phyloP scores from a whole-genome alignment of 768 basidiomycete species.

The Pulveroboletus sp. region DNA sequence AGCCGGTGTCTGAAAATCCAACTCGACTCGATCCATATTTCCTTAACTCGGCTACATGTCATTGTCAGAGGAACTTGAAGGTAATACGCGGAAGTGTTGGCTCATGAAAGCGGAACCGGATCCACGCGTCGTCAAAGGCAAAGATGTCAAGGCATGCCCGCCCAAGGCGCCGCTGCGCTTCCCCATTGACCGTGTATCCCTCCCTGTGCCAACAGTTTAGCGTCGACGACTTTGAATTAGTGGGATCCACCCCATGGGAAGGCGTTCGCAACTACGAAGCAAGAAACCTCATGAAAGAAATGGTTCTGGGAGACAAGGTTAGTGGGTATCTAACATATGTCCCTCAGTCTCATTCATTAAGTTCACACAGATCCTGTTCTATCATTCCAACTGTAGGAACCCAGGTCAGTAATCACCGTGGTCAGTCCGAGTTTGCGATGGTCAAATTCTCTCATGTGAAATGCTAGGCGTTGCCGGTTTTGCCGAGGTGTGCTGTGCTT shows the following conservation, averaged over 20 bases:
- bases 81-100: conserved; percentile 42
- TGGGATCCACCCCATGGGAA: conserved; percentile 74
- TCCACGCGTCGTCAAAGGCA: conserved; percentile 78
- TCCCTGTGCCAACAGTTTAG: conserved; percentile 61
- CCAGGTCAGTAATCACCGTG: conserved; percentile 65
- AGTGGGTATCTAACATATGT: conserved; percentile 3
- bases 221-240: conserved; percentile 78
- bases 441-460: conserved; percentile 6
- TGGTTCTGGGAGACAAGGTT: conserved; percentile 73
- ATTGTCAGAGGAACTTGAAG: too few species aligned
- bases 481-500: conserved; percentile 55
- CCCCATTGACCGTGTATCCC: background rate
- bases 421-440: background rate
- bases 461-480: conserved; percentile 70
- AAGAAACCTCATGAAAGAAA: conserved; percentile 78
- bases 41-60: too few species aligned
- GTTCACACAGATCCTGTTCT: conserved; percentile 68
- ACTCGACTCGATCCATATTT: too few species aligned
- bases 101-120: conserved; percentile 87
- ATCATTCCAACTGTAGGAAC: conserved; percentile 82
- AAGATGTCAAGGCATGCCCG: conserved; percentile 68
- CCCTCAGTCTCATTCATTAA: background rate
- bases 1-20: too few species aligned
- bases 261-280: conserved; percentile 86
- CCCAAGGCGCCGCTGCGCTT: background rate